These are phyloP conservation scores for Pichia sp. DNA, from an alignment of 1,139 yeast genomes.

Conservation along the genomic window DNA sequence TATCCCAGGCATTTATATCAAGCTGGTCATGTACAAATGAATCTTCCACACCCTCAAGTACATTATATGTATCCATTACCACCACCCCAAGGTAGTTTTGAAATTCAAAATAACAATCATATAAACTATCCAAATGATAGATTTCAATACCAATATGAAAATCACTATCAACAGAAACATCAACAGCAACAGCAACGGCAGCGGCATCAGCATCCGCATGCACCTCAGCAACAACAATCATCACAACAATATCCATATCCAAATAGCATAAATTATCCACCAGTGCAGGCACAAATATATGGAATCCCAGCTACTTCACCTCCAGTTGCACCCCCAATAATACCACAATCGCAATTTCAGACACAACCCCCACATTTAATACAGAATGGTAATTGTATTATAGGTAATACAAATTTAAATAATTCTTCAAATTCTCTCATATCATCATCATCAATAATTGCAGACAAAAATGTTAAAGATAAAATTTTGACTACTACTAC, in stretches of 20 bases:
- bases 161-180: background rate
- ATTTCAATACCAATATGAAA: background rate
- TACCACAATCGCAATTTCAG: background rate
- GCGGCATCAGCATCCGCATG: background rate
- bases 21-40: background rate
- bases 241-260: background rate
- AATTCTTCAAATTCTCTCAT: background rate
- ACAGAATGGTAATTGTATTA: background rate
- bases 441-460: background rate
- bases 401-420: background rate
- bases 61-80: background rate
- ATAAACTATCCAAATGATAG: background rate
- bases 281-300: background rate
- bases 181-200: background rate
- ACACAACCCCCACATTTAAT: background rate
- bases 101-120: background rate
- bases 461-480: background rate
- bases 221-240: background rate
- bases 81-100: background rate
- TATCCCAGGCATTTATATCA: background rate
- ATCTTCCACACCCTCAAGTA: background rate
- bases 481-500: background rate
- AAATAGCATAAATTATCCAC: background rate
- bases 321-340: background rate
- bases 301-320: background rate